Conservation (phyloP, 805 yeast species). For the Peterozyma xylosa region DNA sequence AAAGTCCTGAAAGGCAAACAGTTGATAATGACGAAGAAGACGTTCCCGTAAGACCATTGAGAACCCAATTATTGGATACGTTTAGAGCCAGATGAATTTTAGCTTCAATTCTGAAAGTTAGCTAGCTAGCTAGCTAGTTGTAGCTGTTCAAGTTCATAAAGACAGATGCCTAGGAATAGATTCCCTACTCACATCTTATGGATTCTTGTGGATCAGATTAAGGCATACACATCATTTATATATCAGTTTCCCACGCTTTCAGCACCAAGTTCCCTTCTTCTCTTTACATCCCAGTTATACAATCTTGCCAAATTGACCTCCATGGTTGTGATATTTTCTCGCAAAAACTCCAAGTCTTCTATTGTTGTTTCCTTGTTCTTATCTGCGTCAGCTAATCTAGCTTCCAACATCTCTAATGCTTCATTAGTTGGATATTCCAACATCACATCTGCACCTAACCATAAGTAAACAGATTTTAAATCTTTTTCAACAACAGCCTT, state of each 20-base stretch:
- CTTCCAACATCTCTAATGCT: conserved; percentile 63
- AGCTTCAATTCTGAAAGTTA: too few species aligned
- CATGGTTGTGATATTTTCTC: conserved; percentile 93
- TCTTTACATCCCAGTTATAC: conserved; percentile 82
- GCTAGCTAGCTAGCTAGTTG: too few species aligned
- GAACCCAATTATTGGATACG: conserved; percentile 53
- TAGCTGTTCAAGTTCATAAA: too few species aligned
- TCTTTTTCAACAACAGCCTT: conserved; percentile 65
- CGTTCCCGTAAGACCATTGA: conserved; percentile 51
- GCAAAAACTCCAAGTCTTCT: conserved; percentile 76
- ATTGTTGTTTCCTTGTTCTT: conserved; percentile 54
- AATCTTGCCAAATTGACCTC: conserved; percentile 94
- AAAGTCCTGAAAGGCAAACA: conserved; percentile 15
- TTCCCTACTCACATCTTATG: too few species aligned
- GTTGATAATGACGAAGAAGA: conserved; percentile 23
- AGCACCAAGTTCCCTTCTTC: conserved; percentile 44
- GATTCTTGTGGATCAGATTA: too few species aligned
- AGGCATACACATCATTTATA: neutral
- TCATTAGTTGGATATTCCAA: conserved; percentile 87
- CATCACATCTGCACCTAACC: conserved; percentile 99
- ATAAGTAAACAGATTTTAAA: conserved; percentile 58
- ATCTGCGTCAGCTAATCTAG: conserved; percentile 57
- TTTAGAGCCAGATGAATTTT: conserved; percentile 26
- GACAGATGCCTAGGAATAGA: too few species aligned
- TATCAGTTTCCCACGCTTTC: neutral